Conservation (phyloP, 108 stramenopile genomes). For the Asterionellopsis glacialis region DNA sequence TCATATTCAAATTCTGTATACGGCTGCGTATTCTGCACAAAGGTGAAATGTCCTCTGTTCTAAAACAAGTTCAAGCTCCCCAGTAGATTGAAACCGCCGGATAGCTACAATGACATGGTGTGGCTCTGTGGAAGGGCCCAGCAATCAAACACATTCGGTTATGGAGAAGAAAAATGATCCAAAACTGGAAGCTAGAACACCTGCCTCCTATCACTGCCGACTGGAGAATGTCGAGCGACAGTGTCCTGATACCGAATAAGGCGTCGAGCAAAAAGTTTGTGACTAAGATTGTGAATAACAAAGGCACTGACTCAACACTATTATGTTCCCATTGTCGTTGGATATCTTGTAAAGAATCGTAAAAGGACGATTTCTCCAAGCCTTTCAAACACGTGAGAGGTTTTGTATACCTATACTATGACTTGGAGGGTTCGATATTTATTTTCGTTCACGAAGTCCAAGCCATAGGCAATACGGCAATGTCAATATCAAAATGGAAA, state of each 20-base stretch:
- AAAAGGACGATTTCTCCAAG: no score
- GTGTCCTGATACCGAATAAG: no score
- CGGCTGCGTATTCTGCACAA: conserved; percentile 39
- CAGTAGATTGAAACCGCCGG: conserved; percentile 56
- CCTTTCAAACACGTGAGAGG: no score
- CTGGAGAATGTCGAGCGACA: no score
- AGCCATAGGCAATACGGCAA: conserved; percentile 42
- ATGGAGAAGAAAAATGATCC: conserved; percentile 76
- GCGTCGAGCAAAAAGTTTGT: no score
- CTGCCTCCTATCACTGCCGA: conserved; percentile 12
- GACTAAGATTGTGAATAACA: no score
- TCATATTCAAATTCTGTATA: conserved; percentile 25
- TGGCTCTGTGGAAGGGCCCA: conserved; percentile 70
- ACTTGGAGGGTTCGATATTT: no score
- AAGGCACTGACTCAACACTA: no score
- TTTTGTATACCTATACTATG: no score
- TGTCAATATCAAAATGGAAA: conserved; percentile 7
- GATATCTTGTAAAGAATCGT: no score
- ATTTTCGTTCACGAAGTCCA: conserved; percentile 12
- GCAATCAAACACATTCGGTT: conserved; percentile 44
- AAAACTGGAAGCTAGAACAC: conserved; percentile 62
- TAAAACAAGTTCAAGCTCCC: conserved; percentile 70
- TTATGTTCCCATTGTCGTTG: no score
- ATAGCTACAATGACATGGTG: conserved; percentile 82
- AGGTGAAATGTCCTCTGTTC: conserved; percentile 61